Base-by-base conservation (phyloP, 768 basidiomycete species). In the Suillus tomentosus region DNA sequence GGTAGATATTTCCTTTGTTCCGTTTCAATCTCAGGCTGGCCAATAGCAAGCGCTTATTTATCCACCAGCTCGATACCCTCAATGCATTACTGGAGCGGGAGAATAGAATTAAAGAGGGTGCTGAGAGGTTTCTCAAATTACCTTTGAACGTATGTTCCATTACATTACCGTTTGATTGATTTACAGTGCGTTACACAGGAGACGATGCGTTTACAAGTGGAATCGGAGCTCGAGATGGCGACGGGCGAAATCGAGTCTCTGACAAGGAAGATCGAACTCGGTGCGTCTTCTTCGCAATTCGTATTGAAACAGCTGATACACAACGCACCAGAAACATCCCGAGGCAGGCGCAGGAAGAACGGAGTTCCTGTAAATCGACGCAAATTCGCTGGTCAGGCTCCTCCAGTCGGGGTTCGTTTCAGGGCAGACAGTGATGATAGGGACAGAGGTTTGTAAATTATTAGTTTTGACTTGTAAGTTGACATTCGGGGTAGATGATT, bases 31-130 rank as follows among this genome's bases (percentile, higher is more conserved):
- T 47, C 47, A 47, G 47, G 47, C n/a, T 48, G 13, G 43, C 34
- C 40, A 56, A 2, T 63, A 34, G 43, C 17, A 45, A 7, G 17
- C 40, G 11, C 37, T 48, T 15, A 61, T 43, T 58, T 42, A 51
- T 13, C 22, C 22, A 67, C 40, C 64, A 94, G 94, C 76, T 95
- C 56, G 88, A 88, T 53, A 77, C 81, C 6, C 80, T 97, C 22
- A 85, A 85, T 58, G 83, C 81, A 61, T 86, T 88, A 70, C 80
- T 96, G 22, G 85, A 86, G 61, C 82, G 91, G 65, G 90, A 95
- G 77, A 87, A 86, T 66, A 83, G 90, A 62, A 94, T 97, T 66
- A 94, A 88, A 73, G 94, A 95, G 75, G 95, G 95, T 13, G 95
- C 95, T 1, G 94, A 96, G 79, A 95, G 91, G 68, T 82, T 98